Evolutionary conservation across 2,329 filamentous ascomycete genomes (phyloP), one percentile per base, ranked within the genome.

Genomic region (Zymoseptoria tritici): DNA sequence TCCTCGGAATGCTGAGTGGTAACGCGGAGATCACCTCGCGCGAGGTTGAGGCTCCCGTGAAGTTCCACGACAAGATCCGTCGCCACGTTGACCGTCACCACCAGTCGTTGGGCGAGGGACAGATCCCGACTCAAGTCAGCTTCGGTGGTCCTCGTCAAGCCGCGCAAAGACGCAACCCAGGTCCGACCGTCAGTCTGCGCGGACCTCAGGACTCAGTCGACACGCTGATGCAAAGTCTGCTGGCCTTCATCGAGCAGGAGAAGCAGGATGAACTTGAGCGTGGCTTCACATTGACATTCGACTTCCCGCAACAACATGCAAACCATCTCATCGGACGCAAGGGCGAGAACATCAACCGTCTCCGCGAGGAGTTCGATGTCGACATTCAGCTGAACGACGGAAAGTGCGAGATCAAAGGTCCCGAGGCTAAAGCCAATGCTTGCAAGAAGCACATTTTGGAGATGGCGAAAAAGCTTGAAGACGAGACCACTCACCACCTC

Each of bases 221-320:
- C 56, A 83, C 85, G 2, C 81, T 97, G 49, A 81, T 84, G 29
- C 76, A 81, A 42, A 94, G 92, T 78, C 85, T 96, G 57, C 76
- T 83, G 60, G 84, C 84, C 6, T 97, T 96, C 71, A 80, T 97
- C 21, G 86, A 88, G 71, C 88, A 95, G 72, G 91, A 96, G 75
- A 89, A 92, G 78, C 84, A 90, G 73, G 92, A 97, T 62, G 93
- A 97, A 75, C 89, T 94, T 72, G 93, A 97, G 77, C 89, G 93
- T 61, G 91, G 90, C 52, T 95, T 92, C 76, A 91, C 85, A 2
- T 79, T 90, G 60, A 85, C 83, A 24, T 97, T 97, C 67, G 91
- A 96, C 64, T 99, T 96, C 78, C 93, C 93, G 7, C 90, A 96
- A 73, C 95, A 96, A 76, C 95, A 86, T 71, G 91, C 92, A 64